Conservation (phyloP, 306 rosid genomes). For the Quercus wislizeni region DNA sequence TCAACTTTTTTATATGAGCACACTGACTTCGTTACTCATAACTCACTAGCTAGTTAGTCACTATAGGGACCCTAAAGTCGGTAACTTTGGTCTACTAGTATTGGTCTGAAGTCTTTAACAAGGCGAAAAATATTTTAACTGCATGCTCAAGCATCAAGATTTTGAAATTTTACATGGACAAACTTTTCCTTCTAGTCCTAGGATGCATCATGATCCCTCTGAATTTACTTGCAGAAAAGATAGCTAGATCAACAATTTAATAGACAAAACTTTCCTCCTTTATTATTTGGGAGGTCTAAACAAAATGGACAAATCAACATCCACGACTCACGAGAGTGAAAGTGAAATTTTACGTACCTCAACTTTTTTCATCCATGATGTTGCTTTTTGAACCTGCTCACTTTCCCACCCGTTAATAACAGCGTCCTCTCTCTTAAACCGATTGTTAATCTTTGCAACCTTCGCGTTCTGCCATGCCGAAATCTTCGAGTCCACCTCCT, state of each 20-base stretch:
- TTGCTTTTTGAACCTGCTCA: slow-evolving; percentile 78
- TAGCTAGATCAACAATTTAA: background rate
- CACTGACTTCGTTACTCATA: too few relatives aligned
- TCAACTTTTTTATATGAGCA: too few relatives aligned
- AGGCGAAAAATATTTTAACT: background rate
- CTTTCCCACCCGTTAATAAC: slow-evolving; percentile 75
- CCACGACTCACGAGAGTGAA: background rate
- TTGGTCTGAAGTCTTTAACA: background rate
- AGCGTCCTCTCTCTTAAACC: slow-evolving; percentile 95
- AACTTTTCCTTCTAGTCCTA: background rate
- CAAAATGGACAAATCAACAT: background rate
- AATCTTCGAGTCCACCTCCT: slow-evolving; percentile 93
- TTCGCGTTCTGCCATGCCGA: slow-evolving; percentile 96
- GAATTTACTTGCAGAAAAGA: background rate
- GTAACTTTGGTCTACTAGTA: background rate
- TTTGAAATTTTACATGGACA: background rate
- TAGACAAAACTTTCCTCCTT: background rate
- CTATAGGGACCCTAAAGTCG: too few relatives aligned
- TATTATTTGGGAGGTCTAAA: background rate
- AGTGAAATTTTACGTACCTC: slow-evolving; percentile 51
- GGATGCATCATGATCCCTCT: background rate
- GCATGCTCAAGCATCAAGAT: background rate
- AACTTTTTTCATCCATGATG: slow-evolving; percentile 84
- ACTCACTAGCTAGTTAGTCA: too few relatives aligned
- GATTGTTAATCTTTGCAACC: slow-evolving; percentile 73